Base-by-base conservation (phyloP, 371 early-diverging fungal genomes). In the Thermomucor indicae-seudaticae region DNA sequence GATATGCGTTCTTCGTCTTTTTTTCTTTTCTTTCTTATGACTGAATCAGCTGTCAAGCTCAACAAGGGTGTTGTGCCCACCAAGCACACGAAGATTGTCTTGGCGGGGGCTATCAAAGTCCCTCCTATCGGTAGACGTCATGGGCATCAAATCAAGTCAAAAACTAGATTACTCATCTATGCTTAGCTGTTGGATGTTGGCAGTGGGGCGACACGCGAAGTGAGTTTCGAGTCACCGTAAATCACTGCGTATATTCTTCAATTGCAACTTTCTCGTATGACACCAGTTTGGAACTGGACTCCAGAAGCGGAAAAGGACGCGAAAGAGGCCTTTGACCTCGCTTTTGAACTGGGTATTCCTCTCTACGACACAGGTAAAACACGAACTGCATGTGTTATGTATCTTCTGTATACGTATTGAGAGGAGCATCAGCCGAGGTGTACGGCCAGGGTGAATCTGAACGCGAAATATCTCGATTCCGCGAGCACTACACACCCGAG, bases 371-470 rank as follows among this genome's bases (percentile, higher is more conserved):
- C 73, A 16, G 69, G 69, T 64, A 55, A 44, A n/a, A 43, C 10
- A 10, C n/a, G 29, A 14, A 20, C 3, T 11, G 11, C 3, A 4
- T n/a, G 4, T 14, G 16, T 35, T 30, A 1, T 20, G 34, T 19
- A 41, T 2, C 41, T 6, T 31, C 23, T 43, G 14, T 28, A 14
- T 1, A 28, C 12, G 24, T 20, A 17, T 34, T 14, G 22, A 19
- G 1, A 14, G 25, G 5, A 4, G 34, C 17, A 19, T 62, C 67
- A 53, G 82, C 82, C 37, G 80, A 83, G 38, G 50, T 73, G 1
- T 83, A 83, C 50, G 77, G 79, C 14, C 54, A 64, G 4, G 83
- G 83, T 14, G 77, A 78, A 47, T 79, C 79, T 2, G 83, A 83
- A 43, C 63, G 51, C 6, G 68, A 73, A 37, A 70, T 80, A 17